These are phyloP conservation scores for Eucalyptus caleyi DNA, from an alignment of 345 rosid genomes.

Conservation along the genomic window DNA sequence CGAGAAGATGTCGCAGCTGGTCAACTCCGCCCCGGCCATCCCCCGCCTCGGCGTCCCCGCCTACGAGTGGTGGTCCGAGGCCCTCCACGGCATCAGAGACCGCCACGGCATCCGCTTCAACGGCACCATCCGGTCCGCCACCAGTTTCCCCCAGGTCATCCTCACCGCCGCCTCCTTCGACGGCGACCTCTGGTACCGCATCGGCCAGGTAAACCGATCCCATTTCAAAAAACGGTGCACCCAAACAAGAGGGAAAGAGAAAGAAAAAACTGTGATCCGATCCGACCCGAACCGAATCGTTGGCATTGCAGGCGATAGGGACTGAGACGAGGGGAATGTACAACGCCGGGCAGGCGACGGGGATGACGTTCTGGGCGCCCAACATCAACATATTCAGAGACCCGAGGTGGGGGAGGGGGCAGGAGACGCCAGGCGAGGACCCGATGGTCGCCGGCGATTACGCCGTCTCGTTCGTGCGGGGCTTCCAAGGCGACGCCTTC, in stretches of 20 bases:
- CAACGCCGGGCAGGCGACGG: slow-evolving; percentile 49
- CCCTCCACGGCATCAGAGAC: slow-evolving; percentile 58
- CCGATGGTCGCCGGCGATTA: slow-evolving; percentile 45
- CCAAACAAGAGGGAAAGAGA: neutral
- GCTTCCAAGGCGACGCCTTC: slow-evolving; percentile 53
- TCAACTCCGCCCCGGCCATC: slow-evolving; percentile 52
- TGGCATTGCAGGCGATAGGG: slow-evolving; percentile 28
- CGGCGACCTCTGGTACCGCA: slow-evolving; percentile 60
- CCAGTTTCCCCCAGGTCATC: slow-evolving; percentile 89
- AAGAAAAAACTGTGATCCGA: neutral
- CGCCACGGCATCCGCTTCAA: slow-evolving; percentile 46
- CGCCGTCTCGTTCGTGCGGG: slow-evolving; percentile 62
- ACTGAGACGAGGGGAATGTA: slow-evolving; percentile 59
- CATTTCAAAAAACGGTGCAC: neutral
- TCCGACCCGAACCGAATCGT: neutral
- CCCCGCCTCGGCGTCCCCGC: slow-evolving; percentile 69
- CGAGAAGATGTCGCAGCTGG: slow-evolving; percentile 80
- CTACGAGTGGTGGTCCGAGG: slow-evolving; percentile 94
- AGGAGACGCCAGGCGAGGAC: slow-evolving; percentile 91
- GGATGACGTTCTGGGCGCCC: slow-evolving; percentile 80
- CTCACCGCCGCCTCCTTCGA: slow-evolving; percentile 77
- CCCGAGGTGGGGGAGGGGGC: slow-evolving; percentile 91
- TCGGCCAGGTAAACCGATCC: slow-evolving; percentile 36
- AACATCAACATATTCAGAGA: slow-evolving; percentile 73
- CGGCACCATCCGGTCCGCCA: slow-evolving; percentile 43